Evolutionary conservation across 768 basidiomycete genomes (phyloP), one percentile per base, ranked within the genome.

Genomic region (Tulasnella sp.): DNA sequence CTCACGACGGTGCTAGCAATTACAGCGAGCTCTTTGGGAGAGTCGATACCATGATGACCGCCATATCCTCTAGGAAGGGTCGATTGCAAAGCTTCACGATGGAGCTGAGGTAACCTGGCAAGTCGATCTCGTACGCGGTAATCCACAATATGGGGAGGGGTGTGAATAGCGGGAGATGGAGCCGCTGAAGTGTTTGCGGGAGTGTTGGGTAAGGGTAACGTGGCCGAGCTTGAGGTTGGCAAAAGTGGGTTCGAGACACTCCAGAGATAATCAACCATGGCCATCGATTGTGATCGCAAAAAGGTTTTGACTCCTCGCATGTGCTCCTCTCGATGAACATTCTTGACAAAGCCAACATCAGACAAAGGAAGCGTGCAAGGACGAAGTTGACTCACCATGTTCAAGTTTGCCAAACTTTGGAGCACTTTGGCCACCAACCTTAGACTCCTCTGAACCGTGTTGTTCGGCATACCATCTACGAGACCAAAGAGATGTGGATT

Each of bases 381-480:
- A 12, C 3, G 4, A 54, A 25, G 1, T 10, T 6, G 9, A 66
- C 79, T 58, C 62, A 82, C 84, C 6, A 74, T 64, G 57, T 85
- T 88, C 48, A 91, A 67, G 63, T 92, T 92, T 4, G 89, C 89
- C 34, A 91, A 68, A 57, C 83, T 90, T 64, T 89, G 86, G 16
- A 92, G 74, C n/a, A 83, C 83, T 64, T 88, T 90, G 5, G 87
- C 88, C 47, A 92, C 79, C 57, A 87, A 63, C 0, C 83, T 91
- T 44, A 92, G 70, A 62, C 81, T 89, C 31, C 88, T 77, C 60
- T 85, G 80, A 8, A 88, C 77, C 7, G 77, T 67, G 16, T 69
- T 61, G 48, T 72, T 72, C 3, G 81, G 52, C 85, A 70, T 39
- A 82, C 83, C 89, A 12, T 51, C 37, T 8, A 40, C 27, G 16